Evolutionary conservation across 352 stramenopile genomes (phyloP), one percentile per base, ranked within the genome.

Genomic region (Aphanomyces cochlioides): DNA sequence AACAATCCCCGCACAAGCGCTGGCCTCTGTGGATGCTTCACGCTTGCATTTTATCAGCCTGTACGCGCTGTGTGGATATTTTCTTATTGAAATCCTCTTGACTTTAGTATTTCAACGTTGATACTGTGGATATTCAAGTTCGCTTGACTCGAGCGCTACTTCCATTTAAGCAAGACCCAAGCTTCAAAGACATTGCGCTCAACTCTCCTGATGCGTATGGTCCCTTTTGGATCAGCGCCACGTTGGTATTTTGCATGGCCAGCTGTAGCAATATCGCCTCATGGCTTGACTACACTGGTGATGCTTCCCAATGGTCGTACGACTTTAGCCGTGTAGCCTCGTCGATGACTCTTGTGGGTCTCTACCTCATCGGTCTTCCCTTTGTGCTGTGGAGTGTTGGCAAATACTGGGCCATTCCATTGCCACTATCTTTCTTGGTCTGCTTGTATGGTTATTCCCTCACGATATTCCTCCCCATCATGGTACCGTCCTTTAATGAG

Each of bases 391-490:
- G 87, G 87, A 66, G 88, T 12, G 75, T 86, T 40, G 84, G 84
- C 47, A 93, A 92, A 69, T 95, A 95, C 66, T 78, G 90, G 36
- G 77, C 82, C 66, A 73, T 92, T 38, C 83, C 85, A 6, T 82
- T 95, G 79, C 75, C 82, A 57, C 73, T 95, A 47, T 88, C 87
- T 63, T 93, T 90, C 73, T 79, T 95, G 17, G 71, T 95, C 21
- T 95, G 87, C 74, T 75, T 93, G 4, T 95, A 95, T 56, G 87
- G 87, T 12, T 95, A 95, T 75, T 93, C 85, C 19, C 87, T 83
- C 56, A 79, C 82, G 45, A 81, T 93, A 66, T 93, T 93, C 75
- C 91, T 95, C 58, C 87, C 85, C 2, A 85, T 83, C 43, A 78
- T 85, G 56, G 87, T 95, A 75, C 59, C 78, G 75, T 5, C 5